Conservation (phyloP, 2,329 filamentous ascomycete species). For the Colletotrichum scovillei region DNA sequence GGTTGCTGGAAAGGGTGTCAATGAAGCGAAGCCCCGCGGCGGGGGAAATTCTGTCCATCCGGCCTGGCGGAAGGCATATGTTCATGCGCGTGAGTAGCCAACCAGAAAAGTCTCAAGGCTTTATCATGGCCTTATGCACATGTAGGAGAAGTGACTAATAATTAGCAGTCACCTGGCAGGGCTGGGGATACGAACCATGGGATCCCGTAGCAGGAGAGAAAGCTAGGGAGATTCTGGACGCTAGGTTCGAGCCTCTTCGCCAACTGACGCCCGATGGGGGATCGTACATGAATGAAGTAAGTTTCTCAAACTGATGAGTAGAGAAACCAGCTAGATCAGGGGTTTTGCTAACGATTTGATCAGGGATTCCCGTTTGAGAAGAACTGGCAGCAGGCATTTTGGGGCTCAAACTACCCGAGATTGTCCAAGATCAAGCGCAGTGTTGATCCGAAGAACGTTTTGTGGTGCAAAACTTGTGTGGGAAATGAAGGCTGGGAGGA, state of each 20-base stretch:
- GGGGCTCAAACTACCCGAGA: slow-evolving; percentile 31
- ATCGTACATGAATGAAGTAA: slow-evolving; percentile 34
- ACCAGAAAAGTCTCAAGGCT: background rate
- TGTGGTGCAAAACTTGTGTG: slow-evolving; percentile 31
- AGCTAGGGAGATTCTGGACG: slow-evolving; percentile 43
- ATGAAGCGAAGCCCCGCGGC: slow-evolving; percentile 55
- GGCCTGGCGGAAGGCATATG: slow-evolving; percentile 57
- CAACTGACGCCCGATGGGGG: slow-evolving; percentile 22
- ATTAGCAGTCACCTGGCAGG: background rate
- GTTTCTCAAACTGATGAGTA: slow-evolving; percentile 12
- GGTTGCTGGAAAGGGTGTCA: slow-evolving; percentile 57
- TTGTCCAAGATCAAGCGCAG: slow-evolving; percentile 24
- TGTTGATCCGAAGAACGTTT: slow-evolving; percentile 23
- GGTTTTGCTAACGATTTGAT: background rate
- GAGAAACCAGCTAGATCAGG: background rate
- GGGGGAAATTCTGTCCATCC: slow-evolving; percentile 60
- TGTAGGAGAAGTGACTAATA: background rate
- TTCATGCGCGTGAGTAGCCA: slow-evolving; percentile 50
- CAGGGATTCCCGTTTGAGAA: slow-evolving; percentile 31
- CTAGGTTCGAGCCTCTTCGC: slow-evolving; percentile 47
- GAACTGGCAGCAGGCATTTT: slow-evolving; percentile 34
- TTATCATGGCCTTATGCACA: background rate
- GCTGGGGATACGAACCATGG: slow-evolving; percentile 42
- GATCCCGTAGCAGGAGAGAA: slow-evolving; percentile 44
- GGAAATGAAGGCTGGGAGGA: slow-evolving; percentile 30